Evolutionary conservation across 495 filamentous ascomycete species (phyloP).

Genomic region (Aspergillus nanangensis): DNA sequence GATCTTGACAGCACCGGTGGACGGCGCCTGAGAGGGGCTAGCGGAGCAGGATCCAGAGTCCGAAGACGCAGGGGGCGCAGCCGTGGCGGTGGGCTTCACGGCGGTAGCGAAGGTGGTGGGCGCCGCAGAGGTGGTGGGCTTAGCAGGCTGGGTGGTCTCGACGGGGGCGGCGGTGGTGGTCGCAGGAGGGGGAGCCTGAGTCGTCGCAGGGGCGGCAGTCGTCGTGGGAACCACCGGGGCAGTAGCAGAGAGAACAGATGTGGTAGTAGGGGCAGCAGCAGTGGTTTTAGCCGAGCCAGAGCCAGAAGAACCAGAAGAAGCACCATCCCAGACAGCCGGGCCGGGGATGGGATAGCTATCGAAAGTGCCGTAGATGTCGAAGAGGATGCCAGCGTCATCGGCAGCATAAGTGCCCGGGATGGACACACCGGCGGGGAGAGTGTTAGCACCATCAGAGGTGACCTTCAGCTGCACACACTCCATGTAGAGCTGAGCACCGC

Average conservation of each 20-base stretch:
- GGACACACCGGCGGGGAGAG: slow-evolving; percentile 16
- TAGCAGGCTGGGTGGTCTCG: slow-evolving; percentile 1
- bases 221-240: no score
- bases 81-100: slow-evolving; percentile 3
- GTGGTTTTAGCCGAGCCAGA: slow-evolving; percentile 6
- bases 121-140: slow-evolving; percentile 1
- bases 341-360: slow-evolving; percentile 19
- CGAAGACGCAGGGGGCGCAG: neutral
- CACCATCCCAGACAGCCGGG: slow-evolving; percentile 20
- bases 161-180: slow-evolving; percentile 1
- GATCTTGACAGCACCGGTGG: slow-evolving; percentile 9
- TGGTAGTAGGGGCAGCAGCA: neutral
- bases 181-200: slow-evolving; percentile 1
- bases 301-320: slow-evolving; percentile 10
- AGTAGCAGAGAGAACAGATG: slow-evolving; percentile 1
- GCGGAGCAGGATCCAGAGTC: neutral
- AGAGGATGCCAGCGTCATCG: slow-evolving; percentile 16
- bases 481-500: slow-evolving; percentile 23
- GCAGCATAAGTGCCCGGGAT: slow-evolving; percentile 18
- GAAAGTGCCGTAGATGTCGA: slow-evolving; percentile 17
- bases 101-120: slow-evolving; percentile 8
- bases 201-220: slow-evolving; percentile 3
- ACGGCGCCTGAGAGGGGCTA: neutral
- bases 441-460: slow-evolving; percentile 14
- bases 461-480: slow-evolving; percentile 22